Evolutionary conservation across 176 grass and related monocot species (phyloP).

Genomic region (Raddia guianensis): DNA sequence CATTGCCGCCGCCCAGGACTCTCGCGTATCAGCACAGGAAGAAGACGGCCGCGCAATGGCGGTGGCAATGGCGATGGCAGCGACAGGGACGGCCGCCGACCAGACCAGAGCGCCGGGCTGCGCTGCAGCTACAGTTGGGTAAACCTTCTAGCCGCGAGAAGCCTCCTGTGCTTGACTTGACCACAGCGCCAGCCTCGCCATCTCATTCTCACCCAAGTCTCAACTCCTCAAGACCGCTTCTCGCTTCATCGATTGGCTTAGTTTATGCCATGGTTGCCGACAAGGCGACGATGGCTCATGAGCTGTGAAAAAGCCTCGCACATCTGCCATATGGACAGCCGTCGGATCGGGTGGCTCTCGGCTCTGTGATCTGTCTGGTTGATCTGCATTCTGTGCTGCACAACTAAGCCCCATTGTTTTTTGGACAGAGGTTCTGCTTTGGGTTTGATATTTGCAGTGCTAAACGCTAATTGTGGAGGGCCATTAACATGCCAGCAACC

Average conservation of each 20-base stretch:
- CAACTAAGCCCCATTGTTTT: conserved; percentile 51
- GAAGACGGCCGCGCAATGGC: conserved; percentile 15
- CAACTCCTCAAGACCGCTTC: too few relatives aligned
- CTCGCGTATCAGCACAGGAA: conserved; percentile 11
- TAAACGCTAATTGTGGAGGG: conserved; percentile 43
- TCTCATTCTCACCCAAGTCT: too few relatives aligned
- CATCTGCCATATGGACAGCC: conserved; percentile 32
- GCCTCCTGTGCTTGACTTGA: too few relatives aligned
- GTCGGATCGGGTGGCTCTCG: neutral
- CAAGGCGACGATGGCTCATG: too few relatives aligned
- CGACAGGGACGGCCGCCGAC: conserved; percentile 34
- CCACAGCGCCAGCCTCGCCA: too few relatives aligned
- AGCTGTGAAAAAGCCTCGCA: too few relatives aligned
- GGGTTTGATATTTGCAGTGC: neutral
- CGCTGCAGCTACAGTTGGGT: too few relatives aligned
- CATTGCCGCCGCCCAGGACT: conserved; percentile 28
- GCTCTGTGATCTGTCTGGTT: conserved; percentile 3
- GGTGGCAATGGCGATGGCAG: conserved; percentile 10
- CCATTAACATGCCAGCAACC: neutral
- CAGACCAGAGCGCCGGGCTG: neutral
- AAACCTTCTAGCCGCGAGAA: too few relatives aligned
- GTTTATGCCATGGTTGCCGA: neutral
- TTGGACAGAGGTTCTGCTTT: neutral
- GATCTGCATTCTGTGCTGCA: conserved; percentile 36
- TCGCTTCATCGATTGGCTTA: neutral